These are phyloP conservation scores for Hypoxylon sp. DNA, from an alignment of 2,329 filamentous ascomycete species.

Conservation along the genomic window DNA sequence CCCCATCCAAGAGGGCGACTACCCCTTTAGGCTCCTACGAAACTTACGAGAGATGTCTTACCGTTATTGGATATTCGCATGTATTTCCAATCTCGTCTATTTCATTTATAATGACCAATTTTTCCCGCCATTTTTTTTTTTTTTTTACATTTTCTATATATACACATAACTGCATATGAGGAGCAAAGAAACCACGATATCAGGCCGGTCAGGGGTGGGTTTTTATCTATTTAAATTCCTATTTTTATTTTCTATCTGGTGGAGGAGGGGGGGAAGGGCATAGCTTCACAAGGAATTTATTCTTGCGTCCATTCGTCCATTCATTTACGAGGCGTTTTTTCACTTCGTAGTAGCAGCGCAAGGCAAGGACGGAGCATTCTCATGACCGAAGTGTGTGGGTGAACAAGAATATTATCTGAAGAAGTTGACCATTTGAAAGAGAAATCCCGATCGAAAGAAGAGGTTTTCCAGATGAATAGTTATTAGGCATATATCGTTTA, in stretches of 20 bases:
- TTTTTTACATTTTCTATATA: slow-evolving; percentile 30
- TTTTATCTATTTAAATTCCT: slow-evolving; percentile 11
- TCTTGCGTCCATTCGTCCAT: slow-evolving; percentile 32
- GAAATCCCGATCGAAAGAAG: too few relatives aligned
- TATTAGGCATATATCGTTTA: neutral
- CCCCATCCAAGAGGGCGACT: slow-evolving; percentile 16
- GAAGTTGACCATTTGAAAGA: too few relatives aligned
- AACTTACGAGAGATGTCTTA: slow-evolving; percentile 37
- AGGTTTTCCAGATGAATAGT: neutral
- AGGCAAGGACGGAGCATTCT: slow-evolving; percentile 36
- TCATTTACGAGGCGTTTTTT: slow-evolving; percentile 39
- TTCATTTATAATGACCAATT: neutral
- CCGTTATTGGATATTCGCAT: slow-evolving; percentile 29
- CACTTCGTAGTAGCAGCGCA: slow-evolving; percentile 4
- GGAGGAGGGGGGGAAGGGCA: slow-evolving; percentile 21
- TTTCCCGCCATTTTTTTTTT: slow-evolving; percentile 21
- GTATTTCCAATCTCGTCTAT: slow-evolving; percentile 23
- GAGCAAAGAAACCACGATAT: slow-evolving; percentile 36
- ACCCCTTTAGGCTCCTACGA: slow-evolving; percentile 24
- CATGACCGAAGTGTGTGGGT: slow-evolving; percentile 26
- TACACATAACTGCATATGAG: slow-evolving; percentile 40
- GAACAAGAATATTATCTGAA: slow-evolving; percentile 16
- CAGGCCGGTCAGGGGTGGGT: slow-evolving; percentile 38
- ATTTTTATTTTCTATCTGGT: slow-evolving; percentile 15
- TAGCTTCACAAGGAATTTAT: slow-evolving; percentile 11